These are phyloP conservation scores for Encephalitozoon hellem DNA, from an alignment of 371 early-diverging fungal species.

Conservation along the genomic window DNA sequence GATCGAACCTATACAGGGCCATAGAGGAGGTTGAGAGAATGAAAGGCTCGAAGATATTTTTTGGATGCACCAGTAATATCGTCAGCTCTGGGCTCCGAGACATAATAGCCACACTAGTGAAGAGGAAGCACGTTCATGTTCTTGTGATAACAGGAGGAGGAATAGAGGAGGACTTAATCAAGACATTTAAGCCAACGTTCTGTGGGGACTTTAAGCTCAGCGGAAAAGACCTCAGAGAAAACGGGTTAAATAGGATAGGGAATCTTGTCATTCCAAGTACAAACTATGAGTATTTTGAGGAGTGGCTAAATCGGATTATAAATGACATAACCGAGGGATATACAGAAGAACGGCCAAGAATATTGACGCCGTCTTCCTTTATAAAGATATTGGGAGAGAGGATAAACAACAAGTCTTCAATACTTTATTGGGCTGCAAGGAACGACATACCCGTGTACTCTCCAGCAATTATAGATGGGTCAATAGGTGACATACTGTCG, in stretches of 20 bases:
- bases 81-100: conserved; percentile 92
- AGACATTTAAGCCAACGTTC: conserved; percentile 81
- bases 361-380: conserved; percentile 84
- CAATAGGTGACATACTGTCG: conserved; percentile 94
- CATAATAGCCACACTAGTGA: conserved; percentile 74
- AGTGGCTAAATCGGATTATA: conserved; percentile 84
- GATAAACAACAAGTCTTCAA: conserved; percentile 78
- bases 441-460: conserved; percentile 94
- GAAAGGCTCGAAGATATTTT: conserved; percentile 56
- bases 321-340: conserved; percentile 66
- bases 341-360: conserved; percentile 52
- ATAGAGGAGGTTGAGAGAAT: conserved; percentile 59
- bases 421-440: conserved; percentile 82
- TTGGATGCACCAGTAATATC: conserved; percentile 76
- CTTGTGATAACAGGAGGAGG: conserved; percentile 92
- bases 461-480: conserved; percentile 94
- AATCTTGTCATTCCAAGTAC: conserved; percentile 94
- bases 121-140: conserved; percentile 70
- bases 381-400: conserved; percentile 85
- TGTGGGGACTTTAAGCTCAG: conserved; percentile 71
- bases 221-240: conserved; percentile 72
- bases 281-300: conserved; percentile 94
- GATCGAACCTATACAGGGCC: conserved; percentile 51
- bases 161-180: conserved; percentile 96
- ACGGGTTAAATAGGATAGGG: conserved; percentile 91